Conservation (phyloP, 805 yeast species). For the Millerozyma miso region DNA sequence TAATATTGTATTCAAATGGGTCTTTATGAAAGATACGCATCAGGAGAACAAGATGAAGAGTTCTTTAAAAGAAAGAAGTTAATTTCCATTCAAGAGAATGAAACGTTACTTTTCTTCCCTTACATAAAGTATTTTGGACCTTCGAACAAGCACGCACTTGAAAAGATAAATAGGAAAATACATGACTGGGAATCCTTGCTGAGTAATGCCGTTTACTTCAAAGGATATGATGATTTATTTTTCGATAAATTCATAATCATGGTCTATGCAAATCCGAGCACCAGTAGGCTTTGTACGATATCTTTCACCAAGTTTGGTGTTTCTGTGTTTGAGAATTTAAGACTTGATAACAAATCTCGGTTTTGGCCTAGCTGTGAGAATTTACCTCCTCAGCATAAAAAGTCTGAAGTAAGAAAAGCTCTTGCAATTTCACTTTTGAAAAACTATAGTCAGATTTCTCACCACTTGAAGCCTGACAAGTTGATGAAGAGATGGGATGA, state of each 20-base stretch:
- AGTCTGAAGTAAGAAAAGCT: slow-evolving; percentile 63
- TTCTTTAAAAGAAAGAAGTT: slow-evolving; percentile 6
- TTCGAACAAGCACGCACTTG: background rate
- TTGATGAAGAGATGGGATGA: slow-evolving; percentile 61
- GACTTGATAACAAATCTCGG: slow-evolving; percentile 55
- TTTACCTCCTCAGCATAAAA: slow-evolving; percentile 43
- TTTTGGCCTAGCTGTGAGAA: slow-evolving; percentile 80
- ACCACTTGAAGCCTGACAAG: slow-evolving; percentile 27
- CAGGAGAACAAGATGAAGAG: slow-evolving; percentile 31
- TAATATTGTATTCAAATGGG: slow-evolving; percentile 19
- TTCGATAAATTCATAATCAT: slow-evolving; percentile 46
- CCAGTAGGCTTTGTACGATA: slow-evolving; percentile 48
- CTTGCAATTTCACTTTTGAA: slow-evolving; percentile 72
- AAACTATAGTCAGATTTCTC: slow-evolving; percentile 56
- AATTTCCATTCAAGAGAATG: background rate
- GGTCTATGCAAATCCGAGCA: slow-evolving; percentile 45
- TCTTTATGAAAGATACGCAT: slow-evolving; percentile 35
- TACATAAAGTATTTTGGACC: background rate
- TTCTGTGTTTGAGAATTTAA: slow-evolving; percentile 52
- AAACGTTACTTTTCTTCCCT: background rate
- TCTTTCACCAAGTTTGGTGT: slow-evolving; percentile 66
- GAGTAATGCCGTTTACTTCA: slow-evolving; percentile 49
- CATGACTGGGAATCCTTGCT: slow-evolving; percentile 38
- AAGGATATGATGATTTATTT: slow-evolving; percentile 49
- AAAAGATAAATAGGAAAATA: slow-evolving; percentile 5